Percentiles rank a stretch among this genome's conserved stretches.
These are phyloP conservation scores for Plantago ovata DNA, from an alignment of 257 asterid genomes.

Conservation along the genomic window DNA sequence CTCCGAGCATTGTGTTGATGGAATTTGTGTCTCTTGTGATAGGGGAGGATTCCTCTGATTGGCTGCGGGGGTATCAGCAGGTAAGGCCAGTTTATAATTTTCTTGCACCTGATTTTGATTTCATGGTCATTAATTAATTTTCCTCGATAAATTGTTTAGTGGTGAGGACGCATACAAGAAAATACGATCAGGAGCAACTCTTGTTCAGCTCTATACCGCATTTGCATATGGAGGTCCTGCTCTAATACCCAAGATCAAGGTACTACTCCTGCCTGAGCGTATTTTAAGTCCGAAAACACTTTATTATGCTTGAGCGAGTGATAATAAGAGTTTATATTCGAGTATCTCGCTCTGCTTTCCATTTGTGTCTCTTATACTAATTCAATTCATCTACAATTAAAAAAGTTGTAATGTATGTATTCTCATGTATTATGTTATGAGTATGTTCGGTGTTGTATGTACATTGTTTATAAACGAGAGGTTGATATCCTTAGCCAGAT, in stretches of 20 bases:
- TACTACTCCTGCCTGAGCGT: constrained; percentile 18
- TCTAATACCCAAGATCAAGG: constrained; percentile 89
- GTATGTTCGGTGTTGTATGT: too few relatives aligned
- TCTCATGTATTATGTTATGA: too few relatives aligned
- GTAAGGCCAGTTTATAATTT: constrained; percentile 31
- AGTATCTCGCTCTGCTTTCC: too few relatives aligned
- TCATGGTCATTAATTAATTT: constrained; percentile 15
- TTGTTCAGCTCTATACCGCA: constrained; percentile 90
- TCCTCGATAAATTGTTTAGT: constrained; percentile 28
- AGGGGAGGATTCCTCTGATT: constrained; percentile 84
- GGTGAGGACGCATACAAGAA: constrained; percentile 97
- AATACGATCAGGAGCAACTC: constrained; percentile 93
- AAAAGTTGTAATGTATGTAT: too few relatives aligned
- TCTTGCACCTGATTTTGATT: constrained; percentile 5
- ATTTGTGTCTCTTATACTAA: too few relatives aligned
- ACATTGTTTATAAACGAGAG: too few relatives aligned
- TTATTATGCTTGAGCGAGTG: too few relatives aligned
- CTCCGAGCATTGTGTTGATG: constrained; percentile 3
- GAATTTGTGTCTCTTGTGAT: constrained; percentile 10
- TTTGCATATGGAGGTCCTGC: constrained; percentile 98
- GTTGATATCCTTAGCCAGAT: too few relatives aligned
- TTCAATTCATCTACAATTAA: too few relatives aligned
- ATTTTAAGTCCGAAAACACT: too few relatives aligned
- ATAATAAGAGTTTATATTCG: neutral
- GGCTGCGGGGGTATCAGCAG: constrained; percentile 98